A percentile compares a stretch with the other conserved stretches of the same genome.
These are phyloP conservation scores for Schizosaccharomyces lindneri DNA, from an alignment of 805 yeast genomes.

Conservation along the genomic window DNA sequence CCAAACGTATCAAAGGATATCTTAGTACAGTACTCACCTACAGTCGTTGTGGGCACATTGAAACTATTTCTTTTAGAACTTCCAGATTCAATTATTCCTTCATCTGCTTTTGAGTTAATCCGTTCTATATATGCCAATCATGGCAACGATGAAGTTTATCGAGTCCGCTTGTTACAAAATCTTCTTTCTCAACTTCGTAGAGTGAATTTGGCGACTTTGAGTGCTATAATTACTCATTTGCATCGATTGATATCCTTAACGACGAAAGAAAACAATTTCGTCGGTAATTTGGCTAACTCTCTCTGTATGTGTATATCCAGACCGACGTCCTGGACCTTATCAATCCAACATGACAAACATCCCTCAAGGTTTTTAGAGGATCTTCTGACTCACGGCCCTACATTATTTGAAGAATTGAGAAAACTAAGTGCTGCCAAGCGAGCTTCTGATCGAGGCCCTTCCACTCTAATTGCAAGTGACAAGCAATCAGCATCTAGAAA, in stretches of 20 bases:
- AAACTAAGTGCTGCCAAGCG: background rate
- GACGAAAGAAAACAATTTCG: slow-evolving; percentile 13
- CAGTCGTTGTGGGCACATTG: slow-evolving; percentile 39
- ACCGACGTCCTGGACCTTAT: background rate
- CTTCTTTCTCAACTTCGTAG: slow-evolving; percentile 43
- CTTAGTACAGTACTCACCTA: slow-evolving; percentile 21
- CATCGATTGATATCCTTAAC: slow-evolving; percentile 33
- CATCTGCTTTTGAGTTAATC: slow-evolving; percentile 38
- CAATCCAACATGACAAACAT: background rate
- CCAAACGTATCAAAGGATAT: slow-evolving; percentile 11
- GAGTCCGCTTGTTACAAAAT: slow-evolving; percentile 31
- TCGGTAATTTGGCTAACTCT: background rate
- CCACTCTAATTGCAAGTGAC: background rate
- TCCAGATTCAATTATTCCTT: slow-evolving; percentile 52
- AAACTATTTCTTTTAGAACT: slow-evolving; percentile 54
- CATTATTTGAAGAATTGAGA: background rate
- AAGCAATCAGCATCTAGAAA: background rate
- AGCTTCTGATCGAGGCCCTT: background rate
- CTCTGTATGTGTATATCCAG: background rate
- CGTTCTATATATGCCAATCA: slow-evolving; percentile 37
- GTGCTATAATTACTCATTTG: slow-evolving; percentile 56
- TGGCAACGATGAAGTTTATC: slow-evolving; percentile 15
- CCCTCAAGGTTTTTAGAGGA: background rate
- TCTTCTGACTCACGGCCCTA: background rate
- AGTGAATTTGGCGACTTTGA: slow-evolving; percentile 52